Percentiles rank a stretch among this genome's conserved stretches.
Conservation (phyloP, 1,284 basidiomycete species). For the Heterobasidion parviporum region DNA sequence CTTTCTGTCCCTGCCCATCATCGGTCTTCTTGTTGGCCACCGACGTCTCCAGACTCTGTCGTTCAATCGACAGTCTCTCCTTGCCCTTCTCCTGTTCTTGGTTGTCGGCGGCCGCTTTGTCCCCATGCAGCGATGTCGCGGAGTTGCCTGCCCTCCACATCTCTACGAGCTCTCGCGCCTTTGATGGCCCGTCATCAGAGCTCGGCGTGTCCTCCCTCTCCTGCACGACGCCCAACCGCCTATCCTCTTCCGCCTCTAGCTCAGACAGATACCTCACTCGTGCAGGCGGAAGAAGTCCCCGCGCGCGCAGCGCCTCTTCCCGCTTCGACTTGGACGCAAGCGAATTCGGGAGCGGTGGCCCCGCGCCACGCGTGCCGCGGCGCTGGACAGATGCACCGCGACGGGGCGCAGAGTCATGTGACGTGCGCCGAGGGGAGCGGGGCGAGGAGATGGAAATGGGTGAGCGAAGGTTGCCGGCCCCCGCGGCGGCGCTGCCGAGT, state of each 20-base stretch:
- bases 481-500: background rate
- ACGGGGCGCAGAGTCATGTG: background rate
- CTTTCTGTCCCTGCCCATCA: background rate
- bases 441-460: background rate
- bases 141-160: slow-evolving; percentile 20
- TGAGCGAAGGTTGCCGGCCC: too few species aligned
- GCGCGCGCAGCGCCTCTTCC: slow-evolving; percentile 21
- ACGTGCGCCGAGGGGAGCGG: background rate
- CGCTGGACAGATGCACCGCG: background rate
- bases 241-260: slow-evolving; percentile 23
- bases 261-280: slow-evolving; percentile 20
- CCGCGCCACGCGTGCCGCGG: slow-evolving; percentile 4
- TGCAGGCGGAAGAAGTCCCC: slow-evolving; percentile 20
- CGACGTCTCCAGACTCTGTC: background rate
- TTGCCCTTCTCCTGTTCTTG: background rate
- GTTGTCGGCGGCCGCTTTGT: background rate
- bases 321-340: slow-evolving; percentile 19
- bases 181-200: slow-evolving; percentile 10
- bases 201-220: background rate
- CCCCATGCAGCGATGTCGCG: background rate
- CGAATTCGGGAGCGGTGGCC: slow-evolving; percentile 16
- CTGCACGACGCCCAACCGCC: slow-evolving; percentile 15
- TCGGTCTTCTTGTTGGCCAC: background rate
- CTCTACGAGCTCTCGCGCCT: slow-evolving; percentile 21
- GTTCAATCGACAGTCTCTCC: background rate